Conservation (phyloP, 345 rosid genomes). For the Ceriops zippeliana region DNA sequence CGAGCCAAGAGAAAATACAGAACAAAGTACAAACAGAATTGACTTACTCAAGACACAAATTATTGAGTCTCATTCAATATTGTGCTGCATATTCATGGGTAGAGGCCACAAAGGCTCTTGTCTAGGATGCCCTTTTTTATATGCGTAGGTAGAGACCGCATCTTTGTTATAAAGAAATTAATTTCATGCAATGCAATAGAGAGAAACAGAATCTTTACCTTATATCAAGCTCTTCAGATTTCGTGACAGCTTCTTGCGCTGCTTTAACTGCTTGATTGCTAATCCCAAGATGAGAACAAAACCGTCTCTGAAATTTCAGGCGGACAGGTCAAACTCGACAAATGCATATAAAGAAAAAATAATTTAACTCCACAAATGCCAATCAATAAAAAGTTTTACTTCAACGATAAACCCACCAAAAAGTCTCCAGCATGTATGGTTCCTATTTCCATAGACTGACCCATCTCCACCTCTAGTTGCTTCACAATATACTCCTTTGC, state of each 20-base stretch:
- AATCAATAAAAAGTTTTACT: too few species aligned
- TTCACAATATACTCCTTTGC: slow-evolving; percentile 13
- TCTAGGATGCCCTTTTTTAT: too few species aligned
- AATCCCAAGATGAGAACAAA: slow-evolving; percentile 12
- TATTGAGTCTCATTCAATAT: too few species aligned
- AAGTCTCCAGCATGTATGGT: slow-evolving; percentile 19
- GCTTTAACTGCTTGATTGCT: slow-evolving; percentile 15
- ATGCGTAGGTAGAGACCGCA: too few species aligned
- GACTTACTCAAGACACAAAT: too few species aligned
- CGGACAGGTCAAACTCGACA: background rate
- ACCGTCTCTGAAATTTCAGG: background rate
- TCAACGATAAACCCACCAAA: background rate
- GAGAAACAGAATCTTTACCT: background rate
- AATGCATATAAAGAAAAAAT: background rate
- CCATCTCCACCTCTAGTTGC: slow-evolving; percentile 9
- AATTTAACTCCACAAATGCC: too few species aligned
- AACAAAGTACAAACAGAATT: too few species aligned
- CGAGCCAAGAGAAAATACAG: too few species aligned
- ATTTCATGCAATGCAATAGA: background rate
- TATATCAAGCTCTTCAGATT: slow-evolving; percentile 13
- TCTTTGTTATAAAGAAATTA: too few species aligned
- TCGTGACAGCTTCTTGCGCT: slow-evolving; percentile 9
- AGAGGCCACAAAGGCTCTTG: too few species aligned
- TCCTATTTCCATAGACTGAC: slow-evolving; percentile 17
- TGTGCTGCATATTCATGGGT: too few species aligned